Evolutionary conservation across 2,329 filamentous ascomycete genomes (phyloP), one percentile per base, ranked within the genome.

Genomic region (Pyricularia sp.): DNA sequence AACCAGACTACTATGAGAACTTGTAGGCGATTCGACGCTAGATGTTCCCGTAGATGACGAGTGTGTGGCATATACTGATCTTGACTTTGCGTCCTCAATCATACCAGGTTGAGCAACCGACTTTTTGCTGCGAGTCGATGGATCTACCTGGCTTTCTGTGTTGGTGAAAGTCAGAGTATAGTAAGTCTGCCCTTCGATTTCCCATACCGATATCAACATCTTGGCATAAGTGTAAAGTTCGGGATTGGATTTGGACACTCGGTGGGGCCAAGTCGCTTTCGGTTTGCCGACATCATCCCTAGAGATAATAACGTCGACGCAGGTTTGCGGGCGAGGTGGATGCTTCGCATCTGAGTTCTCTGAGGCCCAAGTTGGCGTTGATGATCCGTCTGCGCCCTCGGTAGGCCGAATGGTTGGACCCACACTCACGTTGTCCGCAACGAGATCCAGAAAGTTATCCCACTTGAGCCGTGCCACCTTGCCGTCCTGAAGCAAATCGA

Each of bases 201-300:
- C 81, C 87, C 88, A 93, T 7, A 90, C 83, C 0, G 86, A 89
- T 26, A 92, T 84, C 61, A 91, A 90, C 87, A 92, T 90, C 68
- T 87, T 88, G 26, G 89, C 87, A 67, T 84, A 84, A 0, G 84
- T 74, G 69, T 78, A 78, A 4, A 55, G 49, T 13, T 40, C 63
- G n/a, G 53, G 22, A 8, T 40, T 33, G n/a, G 40, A 26, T 28
- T 64, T 40, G 19, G 53, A 35, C 8, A 30, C 55, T 31, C 49
- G 63, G n/a, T 64, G 53, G 31, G 24, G 28, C 49, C 53, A 53
- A 2, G 53, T 30, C 24, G 53, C 31, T 22, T 55, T 75, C 7
- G 79, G 72, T 64, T 77, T 77, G 63, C 76, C 73, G 22, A 78
- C 71, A 40, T 75, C 74, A 62, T 79, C 77, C 12, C 81, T 79